phyloP scores from a whole-genome alignment of 768 basidiomycete genomes.

The Pleurotus tuoliensis region DNA sequence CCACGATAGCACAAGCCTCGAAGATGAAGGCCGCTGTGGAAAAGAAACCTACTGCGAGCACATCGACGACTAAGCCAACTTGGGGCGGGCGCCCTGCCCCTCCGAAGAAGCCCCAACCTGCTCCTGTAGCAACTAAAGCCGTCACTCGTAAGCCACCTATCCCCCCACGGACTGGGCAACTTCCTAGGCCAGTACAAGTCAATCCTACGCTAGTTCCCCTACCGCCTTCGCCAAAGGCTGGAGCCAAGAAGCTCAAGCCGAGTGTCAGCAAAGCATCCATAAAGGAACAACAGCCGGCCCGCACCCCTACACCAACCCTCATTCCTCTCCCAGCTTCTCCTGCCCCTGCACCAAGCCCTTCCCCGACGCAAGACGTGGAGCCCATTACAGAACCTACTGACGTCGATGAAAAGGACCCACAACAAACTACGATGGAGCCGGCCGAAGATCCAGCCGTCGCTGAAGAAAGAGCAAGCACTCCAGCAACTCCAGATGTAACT shows the following conservation, averaged over 20 bases:
- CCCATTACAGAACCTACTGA: background rate
- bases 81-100: conserved; percentile 12
- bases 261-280: background rate
- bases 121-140: background rate
- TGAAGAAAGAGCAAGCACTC: background rate
- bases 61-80: background rate
- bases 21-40: conserved; percentile 13
- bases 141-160: background rate
- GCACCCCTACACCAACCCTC: conserved; percentile 22
- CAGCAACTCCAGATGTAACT: background rate
- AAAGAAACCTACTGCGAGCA: background rate
- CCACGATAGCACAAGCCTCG: conserved; percentile 2
- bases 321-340: conserved; percentile 36
- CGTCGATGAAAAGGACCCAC: background rate
- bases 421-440: background rate
- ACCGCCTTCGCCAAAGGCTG: conserved; percentile 4
- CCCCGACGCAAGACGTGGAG: background rate
- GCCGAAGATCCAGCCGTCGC: too few species aligned
- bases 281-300: background rate
- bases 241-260: conserved; percentile 5
- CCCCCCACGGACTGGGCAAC: background rate
- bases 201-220: background rate
- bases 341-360: conserved; percentile 6
- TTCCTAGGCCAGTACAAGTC: background rate
- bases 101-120: background rate